These are phyloP conservation scores for Chlamydomonas applanata DNA, from an alignment of 139 green algal species.

Conservation along the genomic window DNA sequence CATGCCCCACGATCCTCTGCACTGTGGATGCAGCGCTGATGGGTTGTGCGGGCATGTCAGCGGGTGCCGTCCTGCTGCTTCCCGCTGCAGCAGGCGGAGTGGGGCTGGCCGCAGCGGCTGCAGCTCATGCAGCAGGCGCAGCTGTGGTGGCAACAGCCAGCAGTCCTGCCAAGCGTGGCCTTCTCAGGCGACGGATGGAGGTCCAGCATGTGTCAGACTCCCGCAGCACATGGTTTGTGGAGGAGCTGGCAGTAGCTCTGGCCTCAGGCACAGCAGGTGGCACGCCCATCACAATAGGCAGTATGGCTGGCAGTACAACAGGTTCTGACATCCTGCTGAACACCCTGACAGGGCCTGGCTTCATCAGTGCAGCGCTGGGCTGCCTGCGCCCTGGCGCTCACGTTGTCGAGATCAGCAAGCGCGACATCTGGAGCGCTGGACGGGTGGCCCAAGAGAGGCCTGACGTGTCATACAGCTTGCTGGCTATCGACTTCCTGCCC, in stretches of 20 bases:
- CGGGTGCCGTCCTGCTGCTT: slow-evolving; percentile 50
- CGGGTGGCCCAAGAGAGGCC: slow-evolving; percentile 71
- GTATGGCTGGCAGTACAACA: not conserved
- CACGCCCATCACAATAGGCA: not conserved
- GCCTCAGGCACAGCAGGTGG: not conserved
- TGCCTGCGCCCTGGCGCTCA: slow-evolving; percentile 42
- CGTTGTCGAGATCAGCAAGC: slow-evolving; percentile 87
- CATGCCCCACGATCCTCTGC: slow-evolving; percentile 58
- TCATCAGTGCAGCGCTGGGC: slow-evolving; percentile 70
- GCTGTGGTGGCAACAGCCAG: slow-evolving; percentile 65
- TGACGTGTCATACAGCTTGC: slow-evolving; percentile 61
- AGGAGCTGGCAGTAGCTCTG: slow-evolving; percentile 24
- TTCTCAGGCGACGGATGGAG: slow-evolving; percentile 55
- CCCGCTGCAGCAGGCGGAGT: slow-evolving; percentile 65
- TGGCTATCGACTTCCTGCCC: slow-evolving; percentile 87
- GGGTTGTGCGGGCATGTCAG: slow-evolving; percentile 14
- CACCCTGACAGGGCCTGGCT: slow-evolving; percentile 78
- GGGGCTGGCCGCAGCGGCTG: slow-evolving; percentile 69
- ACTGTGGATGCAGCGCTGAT: slow-evolving; percentile 54
- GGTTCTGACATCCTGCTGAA: slow-evolving; percentile 52
- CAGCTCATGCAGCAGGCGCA: slow-evolving; percentile 23
- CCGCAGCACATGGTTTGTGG: slow-evolving; percentile 62
- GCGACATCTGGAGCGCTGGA: slow-evolving; percentile 72
- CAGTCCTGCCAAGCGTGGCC: slow-evolving; percentile 57
- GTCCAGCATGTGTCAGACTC: slow-evolving; percentile 48